phyloP scores from a whole-genome alignment of 1,139 yeast species.

The Yamadazyma atmosphaerica region DNA sequence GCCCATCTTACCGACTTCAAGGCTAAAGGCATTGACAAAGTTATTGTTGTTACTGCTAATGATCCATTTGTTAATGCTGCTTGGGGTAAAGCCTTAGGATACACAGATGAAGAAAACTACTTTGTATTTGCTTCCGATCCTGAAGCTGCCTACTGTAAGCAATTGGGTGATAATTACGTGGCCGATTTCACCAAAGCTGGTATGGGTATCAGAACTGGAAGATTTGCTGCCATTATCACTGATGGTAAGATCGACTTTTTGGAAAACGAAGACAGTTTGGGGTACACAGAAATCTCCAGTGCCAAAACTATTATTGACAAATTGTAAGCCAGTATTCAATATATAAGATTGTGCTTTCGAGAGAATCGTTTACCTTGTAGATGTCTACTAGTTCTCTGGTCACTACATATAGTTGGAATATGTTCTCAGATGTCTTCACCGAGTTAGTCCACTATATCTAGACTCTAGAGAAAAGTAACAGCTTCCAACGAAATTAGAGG shows the following conservation, averaged over 20 bases:
- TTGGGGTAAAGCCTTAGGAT: slow-evolving; percentile 75
- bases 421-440: no score
- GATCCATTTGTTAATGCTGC: slow-evolving; percentile 81
- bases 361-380: no score
- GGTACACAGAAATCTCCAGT: slow-evolving; percentile 59
- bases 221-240: slow-evolving; percentile 68
- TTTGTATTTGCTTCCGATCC: slow-evolving; percentile 77
- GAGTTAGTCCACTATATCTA: no score
- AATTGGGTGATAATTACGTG: slow-evolving; percentile 55
- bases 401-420: no score
- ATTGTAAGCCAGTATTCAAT: slow-evolving; percentile 9
- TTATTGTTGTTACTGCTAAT: slow-evolving; percentile 74
- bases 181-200: slow-evolving; percentile 56
- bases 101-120: slow-evolving; percentile 44
- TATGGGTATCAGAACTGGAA: slow-evolving; percentile 62
- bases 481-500: no score
- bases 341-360: not conserved
- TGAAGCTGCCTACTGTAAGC: slow-evolving; percentile 47
- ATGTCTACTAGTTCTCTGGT: no score
- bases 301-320: slow-evolving; percentile 52
- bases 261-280: slow-evolving; percentile 61
- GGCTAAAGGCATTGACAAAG: slow-evolving; percentile 68
- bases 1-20: slow-evolving; percentile 51
- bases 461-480: no score
- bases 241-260: slow-evolving; percentile 66